Percentiles rank a stretch among this genome's conserved stretches.
Evolutionary conservation across 345 rosid species (phyloP).

Genomic region (Lepidium africanum): DNA sequence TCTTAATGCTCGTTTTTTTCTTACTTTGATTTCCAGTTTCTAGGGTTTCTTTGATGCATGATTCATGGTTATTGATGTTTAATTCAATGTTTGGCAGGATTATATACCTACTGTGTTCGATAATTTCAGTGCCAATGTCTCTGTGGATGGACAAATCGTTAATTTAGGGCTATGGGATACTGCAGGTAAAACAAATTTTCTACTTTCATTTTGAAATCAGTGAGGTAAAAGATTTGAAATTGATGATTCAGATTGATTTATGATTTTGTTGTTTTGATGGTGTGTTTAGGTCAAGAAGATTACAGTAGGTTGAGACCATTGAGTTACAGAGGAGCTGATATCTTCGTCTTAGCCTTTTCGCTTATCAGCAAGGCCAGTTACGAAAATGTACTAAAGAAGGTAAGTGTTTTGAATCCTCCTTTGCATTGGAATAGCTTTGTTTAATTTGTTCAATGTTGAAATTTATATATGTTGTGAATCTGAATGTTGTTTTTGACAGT

Average conservation of each 20-base stretch:
- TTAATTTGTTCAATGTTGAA: neutral
- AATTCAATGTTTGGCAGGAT: slow-evolving; percentile 45
- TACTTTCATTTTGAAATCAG: neutral
- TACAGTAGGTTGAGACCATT: slow-evolving; percentile 96
- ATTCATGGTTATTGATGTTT: neutral
- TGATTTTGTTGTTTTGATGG: neutral
- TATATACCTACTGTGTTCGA: slow-evolving; percentile 97
- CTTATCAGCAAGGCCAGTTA: slow-evolving; percentile 92
- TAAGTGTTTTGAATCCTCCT: slow-evolving; percentile 13
- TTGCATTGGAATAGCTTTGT: neutral
- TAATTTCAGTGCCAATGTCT: slow-evolving; percentile 95
- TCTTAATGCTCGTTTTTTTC: neutral
- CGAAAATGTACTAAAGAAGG: slow-evolving; percentile 97
- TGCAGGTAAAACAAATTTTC: slow-evolving; percentile 53
- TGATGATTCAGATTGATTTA: neutral
- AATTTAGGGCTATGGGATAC: slow-evolving; percentile 99
- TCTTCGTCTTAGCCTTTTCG: slow-evolving; percentile 88
- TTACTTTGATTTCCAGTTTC: neutral
- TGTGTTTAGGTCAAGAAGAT: slow-evolving; percentile 84
- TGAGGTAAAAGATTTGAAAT: neutral
- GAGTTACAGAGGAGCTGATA: slow-evolving; percentile 96
- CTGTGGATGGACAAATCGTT: slow-evolving; percentile 88
- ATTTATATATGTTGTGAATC: neutral
- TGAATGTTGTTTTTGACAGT: slow-evolving; percentile 42
- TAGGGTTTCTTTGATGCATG: slow-evolving; percentile 3